Percentiles rank a stretch among this genome's conserved stretches.
Conservation (phyloP, 2,329 filamentous ascomycete genomes). For the Fusarium illudens region DNA sequence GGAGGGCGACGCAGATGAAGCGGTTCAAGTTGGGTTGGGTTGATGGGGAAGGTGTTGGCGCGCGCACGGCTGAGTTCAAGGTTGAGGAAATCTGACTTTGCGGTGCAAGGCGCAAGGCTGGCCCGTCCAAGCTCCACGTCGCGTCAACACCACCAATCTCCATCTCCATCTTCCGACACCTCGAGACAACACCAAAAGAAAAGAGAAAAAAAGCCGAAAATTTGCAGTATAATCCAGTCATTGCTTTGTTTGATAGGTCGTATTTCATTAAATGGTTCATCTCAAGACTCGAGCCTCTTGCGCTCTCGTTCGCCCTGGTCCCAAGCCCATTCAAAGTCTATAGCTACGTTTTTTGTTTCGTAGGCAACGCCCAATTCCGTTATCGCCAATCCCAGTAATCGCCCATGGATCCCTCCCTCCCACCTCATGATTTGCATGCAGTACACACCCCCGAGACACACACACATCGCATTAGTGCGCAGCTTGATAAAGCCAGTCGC, state of each 20-base stretch:
- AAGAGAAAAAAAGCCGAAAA: not conserved
- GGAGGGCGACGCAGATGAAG: slow-evolving; percentile 6
- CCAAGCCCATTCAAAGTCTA: slow-evolving; percentile 38
- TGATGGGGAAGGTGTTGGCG: slow-evolving; percentile 24
- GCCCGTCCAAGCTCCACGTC: slow-evolving; percentile 29
- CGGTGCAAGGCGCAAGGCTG: slow-evolving; percentile 41
- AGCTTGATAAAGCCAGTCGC: slow-evolving; percentile 37
- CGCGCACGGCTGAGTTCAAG: slow-evolving; percentile 32
- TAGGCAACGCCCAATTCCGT: slow-evolving; percentile 18
- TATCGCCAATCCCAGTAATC: slow-evolving; percentile 28
- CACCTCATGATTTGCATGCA: slow-evolving; percentile 35
- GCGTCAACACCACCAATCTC: not conserved
- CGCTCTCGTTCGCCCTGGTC: slow-evolving; percentile 23
- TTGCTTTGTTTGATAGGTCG: slow-evolving; percentile 23
- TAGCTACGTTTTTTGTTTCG: slow-evolving; percentile 22
- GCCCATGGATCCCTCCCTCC: slow-evolving; percentile 11
- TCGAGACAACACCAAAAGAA: too few species aligned
- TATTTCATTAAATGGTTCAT: slow-evolving; percentile 43
- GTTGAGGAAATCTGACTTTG: slow-evolving; percentile 34
- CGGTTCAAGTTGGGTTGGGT: slow-evolving; percentile 15
- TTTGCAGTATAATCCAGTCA: not conserved
- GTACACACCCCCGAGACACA: slow-evolving; percentile 25
- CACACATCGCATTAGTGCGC: slow-evolving; percentile 39
- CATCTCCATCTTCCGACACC: too few species aligned
- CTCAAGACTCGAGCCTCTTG: slow-evolving; percentile 27